Evolutionary conservation across 352 stramenopile genomes (phyloP), one percentile per base, ranked within the genome.

Genomic region (Lagenidium giganteum): DNA sequence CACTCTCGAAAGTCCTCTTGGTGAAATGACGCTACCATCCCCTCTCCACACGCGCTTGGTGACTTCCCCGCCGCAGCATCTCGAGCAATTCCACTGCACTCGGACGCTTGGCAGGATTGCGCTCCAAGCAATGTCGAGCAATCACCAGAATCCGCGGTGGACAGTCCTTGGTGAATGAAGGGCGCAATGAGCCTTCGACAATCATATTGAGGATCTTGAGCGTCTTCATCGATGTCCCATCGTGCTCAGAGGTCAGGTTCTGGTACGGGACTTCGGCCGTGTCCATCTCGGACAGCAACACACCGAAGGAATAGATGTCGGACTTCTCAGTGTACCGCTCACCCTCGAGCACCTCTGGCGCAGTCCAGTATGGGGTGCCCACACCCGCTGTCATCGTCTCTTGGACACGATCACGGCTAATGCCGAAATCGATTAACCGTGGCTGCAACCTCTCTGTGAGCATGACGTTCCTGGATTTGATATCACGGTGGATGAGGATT

Each of bases 151-250:
- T 59, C 25, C 63, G 53, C 1, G 63, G 20, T 0, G 76, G 76
- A 38, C 71, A 86, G 22, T 83, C 70, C 8, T 87, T 70, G 3
- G 72, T 70, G 48, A 92, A 92, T 8, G 60, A 85, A 21, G 76
- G 76, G 20, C 85, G 53, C 44, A 92, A 42, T 52, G 87, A 82
- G 13, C 79, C 79, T 21, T 89, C 72, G 1, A 76, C 74, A 22
- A 91, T 73, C 18, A 86, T 59, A 28, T 91, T 75, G 14, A 91
- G 73, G 39, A 90, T 84, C 55, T 89, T 73, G 69, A 87, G 83
- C 38, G 64, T 81, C 57, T 76, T 76, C 72, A 87, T 84, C 56
- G 83, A 83, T 36, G 69, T 67, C 33, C 71, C 61, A n/a, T n/a
- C n/a, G n/a, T n/a, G n/a, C n/a, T n/a, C n/a, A n/a, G n/a, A n/a